Conservation (phyloP, 176 grass and related monocot species). For the Phoenix dactylifera region DNA sequence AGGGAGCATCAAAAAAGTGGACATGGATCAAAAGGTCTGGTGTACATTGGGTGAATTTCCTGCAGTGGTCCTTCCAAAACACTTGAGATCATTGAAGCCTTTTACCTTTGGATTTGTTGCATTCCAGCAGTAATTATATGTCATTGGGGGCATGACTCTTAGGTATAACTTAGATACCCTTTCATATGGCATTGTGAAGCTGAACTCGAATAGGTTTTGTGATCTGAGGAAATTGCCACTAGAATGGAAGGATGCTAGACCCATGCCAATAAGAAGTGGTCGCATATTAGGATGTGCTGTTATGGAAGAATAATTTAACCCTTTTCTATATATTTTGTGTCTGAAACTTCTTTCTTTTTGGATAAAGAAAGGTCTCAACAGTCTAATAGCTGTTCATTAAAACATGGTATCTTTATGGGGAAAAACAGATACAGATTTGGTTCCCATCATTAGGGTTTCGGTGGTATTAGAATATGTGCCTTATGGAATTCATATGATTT, state of each 20-base stretch:
- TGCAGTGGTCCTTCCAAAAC: constrained; percentile 15
- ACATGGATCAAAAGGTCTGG: not conserved
- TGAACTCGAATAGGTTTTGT: constrained; percentile 16
- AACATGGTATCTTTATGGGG: too few relatives aligned
- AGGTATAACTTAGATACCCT: constrained; percentile 10
- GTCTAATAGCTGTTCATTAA: too few relatives aligned
- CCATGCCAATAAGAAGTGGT: constrained; percentile 12
- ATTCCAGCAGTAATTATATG: constrained; percentile 5
- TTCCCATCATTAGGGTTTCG: too few relatives aligned
- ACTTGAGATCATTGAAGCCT: constrained; percentile 10
- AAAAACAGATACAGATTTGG: too few relatives aligned
- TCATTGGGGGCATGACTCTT: constrained; percentile 17
- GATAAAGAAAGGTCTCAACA: too few relatives aligned
- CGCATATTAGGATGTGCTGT: constrained; percentile 19
- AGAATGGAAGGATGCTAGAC: constrained; percentile 24
- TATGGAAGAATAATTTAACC: constrained; percentile 11
- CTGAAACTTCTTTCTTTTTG: too few relatives aligned
- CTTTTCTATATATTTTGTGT: not conserved
- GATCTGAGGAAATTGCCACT: constrained; percentile 2
- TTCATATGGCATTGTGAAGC: constrained; percentile 14
- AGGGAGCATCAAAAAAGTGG: constrained; percentile 4
- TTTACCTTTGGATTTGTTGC: constrained; percentile 15
- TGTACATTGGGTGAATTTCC: constrained; percentile 9
- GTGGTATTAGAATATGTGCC: too few relatives aligned
- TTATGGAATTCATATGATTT: too few relatives aligned